Evolutionary conservation across 805 yeast species (phyloP), one percentile per base, ranked within the genome.

Genomic region (Lachancea waltii): DNA sequence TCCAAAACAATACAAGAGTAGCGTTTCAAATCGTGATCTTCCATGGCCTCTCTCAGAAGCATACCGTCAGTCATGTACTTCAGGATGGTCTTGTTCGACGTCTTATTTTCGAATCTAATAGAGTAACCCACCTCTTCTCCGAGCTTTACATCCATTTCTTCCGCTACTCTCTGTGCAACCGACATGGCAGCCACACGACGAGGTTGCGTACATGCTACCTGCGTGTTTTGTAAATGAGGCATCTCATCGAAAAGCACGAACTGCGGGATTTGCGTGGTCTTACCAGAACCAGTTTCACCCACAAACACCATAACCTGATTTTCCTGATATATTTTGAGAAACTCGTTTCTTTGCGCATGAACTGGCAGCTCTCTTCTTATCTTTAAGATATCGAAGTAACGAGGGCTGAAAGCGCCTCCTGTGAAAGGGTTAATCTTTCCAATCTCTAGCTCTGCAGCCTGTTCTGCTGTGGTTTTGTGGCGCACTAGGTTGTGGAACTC

Each of bases 51-150:
- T 56, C 97, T 76, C 49, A 90, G 68, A 37, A 90, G 72, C 97
- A 90, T 89, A 79, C 98, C 98, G 68, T 90, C 98, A 8, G 98
- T 90, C 97, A 90, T 85, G 68, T 92, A 90, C 64, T 87, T 86
- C 54, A 90, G 69, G 25, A 89, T 73, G 5, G 98, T 90, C 49
- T 78, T 82, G 38, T 72, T 70, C 28, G 83, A 69, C 2, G 95
- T 85, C 51, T 77, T 85, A 64, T 90, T 89, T 51, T 92, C 97
- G 58, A 90, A 90, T 68, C 98, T 81, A 51, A 90, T 84, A 48
- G 82, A 77, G 65, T 90, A 90, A 67, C 98, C 98, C 43, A 90
- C 97, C 63, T 90, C 95, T 48, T 81, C 82, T 24, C 98, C 98
- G 2, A 90, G 66, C 43, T 74, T 70, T 5, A 90, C 97, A 62